Evolutionary conservation across 805 yeast species (phyloP), one percentile per base, ranked within the genome.

Genomic region (Vanderwaltozyma verrucispora): DNA sequence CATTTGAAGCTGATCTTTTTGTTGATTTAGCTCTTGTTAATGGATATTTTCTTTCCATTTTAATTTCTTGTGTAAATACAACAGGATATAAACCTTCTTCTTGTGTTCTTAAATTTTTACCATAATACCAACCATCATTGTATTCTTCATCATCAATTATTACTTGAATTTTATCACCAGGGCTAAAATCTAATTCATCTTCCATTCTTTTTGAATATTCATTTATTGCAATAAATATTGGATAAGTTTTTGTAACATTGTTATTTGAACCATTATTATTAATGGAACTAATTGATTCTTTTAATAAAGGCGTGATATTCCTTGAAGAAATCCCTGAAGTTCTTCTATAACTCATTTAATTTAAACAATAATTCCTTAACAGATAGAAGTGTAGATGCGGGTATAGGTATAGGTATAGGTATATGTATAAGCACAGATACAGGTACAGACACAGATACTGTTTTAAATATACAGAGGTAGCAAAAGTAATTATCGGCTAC

Each of bases 81-180:
- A 81, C 81, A 13, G 98, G 98, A 53, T 86, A 89, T 26, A 89
- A 64, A 0, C 98, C 98, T 7, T 84, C 87, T 36, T 73, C 69
- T 35, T 74, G 72, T 0, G 89, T 77, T 29, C 70, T 51, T 34
- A 84, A 54, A 49, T 88, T 88, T 41, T 75, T 76, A 3, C 96
- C 95, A 69, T 83, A 79, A 55, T 80, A 92, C 99, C 99, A 92
- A 18, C 96, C 96, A 59, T 92, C 97, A 49, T 84, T 83, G 60
- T 82, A 92, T 52, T 84, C 95, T 43, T 79, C 74, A 62, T 92
- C 98, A 60, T 87, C 96, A 30, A 92, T 83, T 15, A 92, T 73
- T 13, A 92, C 85, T 56, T 86, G 92, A 40, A 92, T 71, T 41
- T 74, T 77, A 54, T 92, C 96, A 14, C 96, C 97, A 14, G 79